Base-by-base conservation (phyloP, 176 grass and related monocot species). In the Pontederia paniculata region DNA sequence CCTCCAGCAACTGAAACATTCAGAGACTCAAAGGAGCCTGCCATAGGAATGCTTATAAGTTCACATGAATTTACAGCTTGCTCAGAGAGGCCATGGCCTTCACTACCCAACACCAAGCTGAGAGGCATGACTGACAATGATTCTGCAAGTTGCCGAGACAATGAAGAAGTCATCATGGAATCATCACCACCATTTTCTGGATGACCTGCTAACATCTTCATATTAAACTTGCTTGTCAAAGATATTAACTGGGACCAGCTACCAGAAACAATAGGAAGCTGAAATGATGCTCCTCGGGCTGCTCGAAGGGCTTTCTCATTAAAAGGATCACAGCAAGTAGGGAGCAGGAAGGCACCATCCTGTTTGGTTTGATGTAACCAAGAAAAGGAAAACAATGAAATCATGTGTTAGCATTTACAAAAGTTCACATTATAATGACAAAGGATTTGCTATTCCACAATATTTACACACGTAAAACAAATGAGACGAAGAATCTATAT, bases 1-100 rank as follows among this genome's bases (percentile, higher is more conserved):
- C 91, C 91, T 68, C 91, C 86, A 10, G 91, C 83, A 58, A 97
- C 86, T 17, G 91, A 87, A 81, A 97, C 91, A 90, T 97, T 97
- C 55, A 97, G 68, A 50, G 91, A 97, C 71, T 97, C 91, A 49
- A 87, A 97, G 76, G 73, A 78, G 48, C 91, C 83, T 76, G 81
- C 77, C 86, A 90, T 97, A 44, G 91, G 86, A 76, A 97, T 90
- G 71, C 76, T 87, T 62, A 97, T 75, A 70, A 97, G 83, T 22
- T 90, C 65, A 66, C 85, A 80, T 15, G 72, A 68, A 52, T 84
- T 62, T 21, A 78, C 8, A 19, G 82, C 70, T 41, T 84, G 76
- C 58, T 60, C 16, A 47, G 82, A 89, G 9, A 96, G 77, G 42
- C 91, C 91, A 78, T 79, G 83, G 17, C 91, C 91, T 72, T 96